A percentile compares a stretch with the other conserved stretches of the same genome.
phyloP scores from a whole-genome alignment of 1,139 yeast genomes.

The Arxiozyma heterogenica region DNA sequence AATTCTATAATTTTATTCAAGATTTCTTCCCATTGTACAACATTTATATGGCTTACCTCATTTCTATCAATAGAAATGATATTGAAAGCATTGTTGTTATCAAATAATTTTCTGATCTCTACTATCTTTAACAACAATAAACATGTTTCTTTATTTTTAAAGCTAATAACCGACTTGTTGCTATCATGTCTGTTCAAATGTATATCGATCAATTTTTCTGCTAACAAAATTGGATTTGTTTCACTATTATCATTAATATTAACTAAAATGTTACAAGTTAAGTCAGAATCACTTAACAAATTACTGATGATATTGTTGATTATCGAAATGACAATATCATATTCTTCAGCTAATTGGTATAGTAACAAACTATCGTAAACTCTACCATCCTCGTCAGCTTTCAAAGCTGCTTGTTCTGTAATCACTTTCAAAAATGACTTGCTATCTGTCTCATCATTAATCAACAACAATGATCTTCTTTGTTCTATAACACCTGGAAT shows the following conservation, averaged over 20 bases:
- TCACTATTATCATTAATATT: conserved; percentile 31
- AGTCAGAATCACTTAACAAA: conserved; percentile 61
- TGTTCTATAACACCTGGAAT: conserved; percentile 79
- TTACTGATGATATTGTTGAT: conserved; percentile 77
- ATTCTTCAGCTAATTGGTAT: conserved; percentile 83
- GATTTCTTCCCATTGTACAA: conserved; percentile 49
- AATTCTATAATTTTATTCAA: conserved; percentile 49
- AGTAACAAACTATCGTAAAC: conserved; percentile 75
- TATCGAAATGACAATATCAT: conserved; percentile 70
- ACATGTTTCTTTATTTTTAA: conserved; percentile 53
- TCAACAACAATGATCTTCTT: conserved; percentile 57
- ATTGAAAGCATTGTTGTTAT: conserved; percentile 13
- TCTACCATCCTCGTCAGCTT: conserved; percentile 90
- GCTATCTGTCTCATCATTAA: conserved; percentile 40
- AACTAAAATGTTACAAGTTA: conserved; percentile 48
- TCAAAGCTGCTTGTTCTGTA: conserved; percentile 74
- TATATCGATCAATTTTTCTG: conserved; percentile 46
- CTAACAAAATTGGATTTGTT: conserved; percentile 42
- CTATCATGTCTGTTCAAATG: conserved; percentile 30
- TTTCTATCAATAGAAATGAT: conserved; percentile 23
- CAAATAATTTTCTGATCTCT: conserved; percentile 54
- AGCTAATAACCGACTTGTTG: conserved; percentile 37
- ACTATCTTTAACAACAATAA: conserved; percentile 56
- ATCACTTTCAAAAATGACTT: conserved; percentile 53
- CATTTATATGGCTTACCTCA: neutral